Percentiles rank a stretch among this genome's conserved stretches.
Evolutionary conservation across 176 grass and related monocot species (phyloP).

Genomic region (Phoenix roebelenii): DNA sequence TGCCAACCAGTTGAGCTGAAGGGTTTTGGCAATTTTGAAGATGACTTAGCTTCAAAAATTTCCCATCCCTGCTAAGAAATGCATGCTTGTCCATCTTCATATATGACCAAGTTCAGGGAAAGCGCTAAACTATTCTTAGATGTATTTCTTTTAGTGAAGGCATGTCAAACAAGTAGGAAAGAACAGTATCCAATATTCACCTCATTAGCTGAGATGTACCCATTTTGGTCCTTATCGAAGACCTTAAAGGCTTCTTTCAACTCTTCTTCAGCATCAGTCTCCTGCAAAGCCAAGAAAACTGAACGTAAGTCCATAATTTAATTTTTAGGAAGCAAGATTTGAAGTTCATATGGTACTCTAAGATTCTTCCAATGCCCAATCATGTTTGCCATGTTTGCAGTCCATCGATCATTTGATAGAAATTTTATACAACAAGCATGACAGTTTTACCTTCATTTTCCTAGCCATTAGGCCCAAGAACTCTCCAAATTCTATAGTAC

Average conservation of each 20-base stretch:
- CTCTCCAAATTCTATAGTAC: slow-evolving; percentile 12
- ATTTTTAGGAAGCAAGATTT: neutral
- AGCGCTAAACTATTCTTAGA: too few relatives aligned
- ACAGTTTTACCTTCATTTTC: neutral
- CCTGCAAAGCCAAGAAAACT: neutral
- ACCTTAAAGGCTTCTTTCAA: slow-evolving; percentile 17
- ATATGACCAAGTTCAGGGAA: too few relatives aligned
- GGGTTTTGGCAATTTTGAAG: too few relatives aligned
- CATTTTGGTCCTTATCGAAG: slow-evolving; percentile 18
- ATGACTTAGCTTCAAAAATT: too few relatives aligned
- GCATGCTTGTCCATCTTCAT: too few relatives aligned
- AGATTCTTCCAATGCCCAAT: too few relatives aligned
- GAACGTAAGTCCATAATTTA: neutral
- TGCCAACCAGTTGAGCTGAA: too few relatives aligned
- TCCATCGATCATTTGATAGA: too few relatives aligned
- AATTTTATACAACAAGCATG: neutral
- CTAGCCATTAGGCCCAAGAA: slow-evolving; percentile 4
- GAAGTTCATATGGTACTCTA: neutral
- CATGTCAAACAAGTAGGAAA: too few relatives aligned
- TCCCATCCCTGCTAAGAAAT: too few relatives aligned
- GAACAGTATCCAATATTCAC: neutral
- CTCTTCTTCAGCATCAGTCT: slow-evolving; percentile 10
- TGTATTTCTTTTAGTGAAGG: too few relatives aligned
- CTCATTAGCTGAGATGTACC: slow-evolving; percentile 15
- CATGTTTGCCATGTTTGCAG: too few relatives aligned